Evolutionary conservation across 805 yeast genomes (phyloP), one percentile per base, ranked within the genome.

Genomic region (Kazachstania bromeliacearum): DNA sequence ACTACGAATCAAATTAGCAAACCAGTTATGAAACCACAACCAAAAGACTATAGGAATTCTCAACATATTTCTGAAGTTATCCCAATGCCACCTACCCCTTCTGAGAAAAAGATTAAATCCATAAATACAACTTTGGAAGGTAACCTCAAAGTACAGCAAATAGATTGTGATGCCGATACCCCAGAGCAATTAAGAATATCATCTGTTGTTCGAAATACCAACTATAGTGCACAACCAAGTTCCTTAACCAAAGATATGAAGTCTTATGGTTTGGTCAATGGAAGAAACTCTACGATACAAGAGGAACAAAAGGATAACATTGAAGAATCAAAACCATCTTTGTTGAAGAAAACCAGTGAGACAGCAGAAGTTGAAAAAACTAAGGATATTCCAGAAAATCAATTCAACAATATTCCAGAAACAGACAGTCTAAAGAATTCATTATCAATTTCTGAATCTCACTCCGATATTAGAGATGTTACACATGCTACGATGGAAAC

Each of bases 181-280:
- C 8, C 24, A 9, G 35, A 33, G 3, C 36, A 39, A 22, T 8
- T 35, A 28, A 46, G 61, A 30, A 38, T 56, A 3, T 52, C 52
- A 10, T 54, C 45, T 7, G 48, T 49, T 29, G 49, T 47, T 2
- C 42, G 38, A 13, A 44, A 35, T 26, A 13, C 29, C 1, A 20
- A 28, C 5, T 41, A 33, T 30, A 28, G 22, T 4, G 15, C 17
- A 12, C 24, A 27, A n/a, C 13, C 15, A 26, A 10, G 15, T 7
- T 3, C 29, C 2, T 8, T 12, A 9, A 22, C 25, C 8, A 12
- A 22, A 8, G 12, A 8, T 8, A 22, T 22, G 8, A 22, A 22
- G 12, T 8, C 8, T 12, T 12, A 22, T 12, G 12, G 12, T 12
- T 8, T 22, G 8, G 10, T 8, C 8, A 22, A 22, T 22, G 12